Conservation (phyloP, 176 grass and related monocot genomes). For the Stipa capillata region DNA sequence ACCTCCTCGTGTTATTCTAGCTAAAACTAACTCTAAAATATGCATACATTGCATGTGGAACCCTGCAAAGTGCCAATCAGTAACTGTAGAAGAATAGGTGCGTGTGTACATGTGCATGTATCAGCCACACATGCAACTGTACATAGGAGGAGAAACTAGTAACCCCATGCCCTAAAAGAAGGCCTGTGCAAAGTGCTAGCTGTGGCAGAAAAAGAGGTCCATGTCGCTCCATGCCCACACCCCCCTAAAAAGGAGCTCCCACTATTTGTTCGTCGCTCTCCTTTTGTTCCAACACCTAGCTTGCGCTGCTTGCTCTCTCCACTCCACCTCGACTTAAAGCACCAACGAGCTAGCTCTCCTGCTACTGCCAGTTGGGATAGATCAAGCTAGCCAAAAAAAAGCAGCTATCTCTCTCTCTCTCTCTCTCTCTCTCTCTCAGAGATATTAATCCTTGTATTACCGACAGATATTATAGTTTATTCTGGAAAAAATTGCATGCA, state of each 20-base stretch:
- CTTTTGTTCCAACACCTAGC: conserved; percentile 45
- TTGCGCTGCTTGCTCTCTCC: neutral
- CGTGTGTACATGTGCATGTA: neutral
- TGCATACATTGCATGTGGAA: no score
- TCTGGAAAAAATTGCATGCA: no score
- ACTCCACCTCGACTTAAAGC: conserved; percentile 17
- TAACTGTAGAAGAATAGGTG: neutral
- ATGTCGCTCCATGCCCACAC: conserved; percentile 30
- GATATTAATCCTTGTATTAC: no score
- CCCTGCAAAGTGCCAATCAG: no score
- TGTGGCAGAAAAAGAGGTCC: conserved; percentile 24
- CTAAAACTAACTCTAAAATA: neutral
- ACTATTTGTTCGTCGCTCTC: conserved; percentile 34
- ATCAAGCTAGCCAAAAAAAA: no score
- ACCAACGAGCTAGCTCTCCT: neutral
- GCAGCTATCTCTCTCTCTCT: no score
- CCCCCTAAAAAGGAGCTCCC: conserved; percentile 92
- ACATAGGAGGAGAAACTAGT: conserved; percentile 19
- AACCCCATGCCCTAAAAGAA: conserved; percentile 38
- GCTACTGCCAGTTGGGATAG: neutral
- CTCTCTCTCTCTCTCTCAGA: no score
- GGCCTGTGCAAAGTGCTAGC: conserved; percentile 25
- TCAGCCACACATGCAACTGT: conserved; percentile 12
- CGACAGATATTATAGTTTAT: no score
- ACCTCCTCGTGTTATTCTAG: neutral